Conservation (phyloP, 73 alveolate genomes). For the Paramecium tetraurelia region DNA sequence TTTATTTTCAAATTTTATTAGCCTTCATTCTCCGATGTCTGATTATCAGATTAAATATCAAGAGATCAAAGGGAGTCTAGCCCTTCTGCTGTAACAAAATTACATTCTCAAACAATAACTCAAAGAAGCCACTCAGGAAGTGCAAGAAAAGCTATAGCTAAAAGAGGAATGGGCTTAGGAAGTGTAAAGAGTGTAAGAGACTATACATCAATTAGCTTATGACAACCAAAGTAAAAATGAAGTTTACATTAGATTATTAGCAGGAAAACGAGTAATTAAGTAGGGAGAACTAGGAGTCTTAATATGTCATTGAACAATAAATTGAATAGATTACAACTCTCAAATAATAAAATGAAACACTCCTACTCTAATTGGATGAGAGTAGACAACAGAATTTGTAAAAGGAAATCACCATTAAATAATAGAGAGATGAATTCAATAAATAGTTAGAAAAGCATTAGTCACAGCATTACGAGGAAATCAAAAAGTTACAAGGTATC, state of each 20-base stretch:
- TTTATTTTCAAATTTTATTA: background rate
- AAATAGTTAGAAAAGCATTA: background rate
- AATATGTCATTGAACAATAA: background rate
- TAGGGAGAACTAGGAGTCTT: background rate
- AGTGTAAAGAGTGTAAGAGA: background rate
- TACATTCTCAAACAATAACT: constrained; percentile 12
- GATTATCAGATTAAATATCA: background rate
- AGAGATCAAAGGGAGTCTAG: constrained; percentile 7
- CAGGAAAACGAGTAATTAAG: background rate
- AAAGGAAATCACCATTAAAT: background rate
- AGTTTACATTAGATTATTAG: background rate
- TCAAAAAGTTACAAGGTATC: background rate
- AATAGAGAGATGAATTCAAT: background rate
- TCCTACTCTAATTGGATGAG: background rate
- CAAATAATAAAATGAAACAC: background rate
- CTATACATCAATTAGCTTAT: background rate
- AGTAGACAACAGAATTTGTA: background rate
- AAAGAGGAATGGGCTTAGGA: background rate
- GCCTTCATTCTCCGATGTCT: background rate
- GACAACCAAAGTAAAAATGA: background rate
- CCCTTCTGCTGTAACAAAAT: constrained; percentile 3
- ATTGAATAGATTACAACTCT: background rate
- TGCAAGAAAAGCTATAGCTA: background rate
- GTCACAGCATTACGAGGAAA: background rate
- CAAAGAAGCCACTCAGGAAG: background rate